Base-by-base conservation (phyloP, 2,329 filamentous ascomycete species). In the Domatiomyces catenatus region DNA sequence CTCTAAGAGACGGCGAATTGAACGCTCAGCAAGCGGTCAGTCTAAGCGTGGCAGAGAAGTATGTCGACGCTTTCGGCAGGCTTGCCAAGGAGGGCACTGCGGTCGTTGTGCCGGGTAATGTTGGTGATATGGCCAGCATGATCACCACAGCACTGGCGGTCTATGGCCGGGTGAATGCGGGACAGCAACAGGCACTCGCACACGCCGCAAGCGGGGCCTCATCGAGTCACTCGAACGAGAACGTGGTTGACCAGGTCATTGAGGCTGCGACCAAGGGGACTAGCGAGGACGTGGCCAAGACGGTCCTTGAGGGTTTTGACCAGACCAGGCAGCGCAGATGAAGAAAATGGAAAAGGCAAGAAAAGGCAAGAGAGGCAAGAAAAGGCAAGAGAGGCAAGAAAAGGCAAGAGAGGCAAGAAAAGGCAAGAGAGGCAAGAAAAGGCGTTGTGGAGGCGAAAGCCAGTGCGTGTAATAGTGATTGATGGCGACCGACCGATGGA, bases 61-160 rank as follows among this genome's bases (percentile, higher is more conserved):
- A 98, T 61, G 92, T 98, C 48, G 90, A 93, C 45, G 92, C 92
- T 3, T 98, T 96, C 63, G 83, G 78, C 59, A 86, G 89, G 64
- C 73, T 98, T 59, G 92, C 92, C 48, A 92, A 90, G 70, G 89
- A 98, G 72, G 87, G 92, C 60, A 98, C 92, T 2, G 86, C 88
- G 3, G 84, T 98, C 24, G 87, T 98, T 18, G 89, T 98, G 12
- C 92, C 92, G 0, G 92, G 92, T 8, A 96, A 98, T 63, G 87
- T 98, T 39, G 92, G 92, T 54, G 92, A 98, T 64, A 89, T 98
- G 60, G 84, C 87, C 50, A 81, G 86, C 59, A 94, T 98, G 89
- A 96, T 98, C 66, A 89, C 92, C 42, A 93, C 86, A 17, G 92
- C 89, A 1, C 81, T 98, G 74, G 84, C 88, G 50, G 89, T 98